A percentile compares a stretch with the other conserved stretches of the same genome.
Evolutionary conservation across 495 filamentous ascomycete species (phyloP).

Genomic region (Ramalina peruviana): DNA sequence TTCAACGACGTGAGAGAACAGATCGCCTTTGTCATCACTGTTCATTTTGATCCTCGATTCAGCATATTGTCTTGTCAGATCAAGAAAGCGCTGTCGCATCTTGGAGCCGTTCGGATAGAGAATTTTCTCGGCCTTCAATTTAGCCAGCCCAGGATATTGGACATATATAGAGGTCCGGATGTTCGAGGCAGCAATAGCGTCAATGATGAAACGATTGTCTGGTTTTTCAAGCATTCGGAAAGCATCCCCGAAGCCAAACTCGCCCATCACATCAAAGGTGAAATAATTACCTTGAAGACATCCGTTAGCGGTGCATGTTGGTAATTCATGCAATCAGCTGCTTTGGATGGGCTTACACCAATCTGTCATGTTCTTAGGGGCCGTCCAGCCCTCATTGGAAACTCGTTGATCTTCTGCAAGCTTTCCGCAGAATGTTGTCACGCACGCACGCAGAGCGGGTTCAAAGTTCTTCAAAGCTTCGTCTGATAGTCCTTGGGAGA

Average conservation of each 20-base stretch:
- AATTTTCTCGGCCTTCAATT: not conserved
- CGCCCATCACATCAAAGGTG: constrained; percentile 19
- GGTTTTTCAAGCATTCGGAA: constrained; percentile 4
- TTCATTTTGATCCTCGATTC: constrained; percentile 19
- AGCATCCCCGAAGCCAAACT: constrained; percentile 16
- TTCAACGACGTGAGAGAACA: constrained; percentile 45
- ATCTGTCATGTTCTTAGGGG: constrained; percentile 5
- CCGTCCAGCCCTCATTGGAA: constrained; percentile 1
- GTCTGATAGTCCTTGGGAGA: constrained; percentile 42
- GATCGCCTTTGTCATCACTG: constrained; percentile 48
- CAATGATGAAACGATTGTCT: constrained; percentile 15
- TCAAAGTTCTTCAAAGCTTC: constrained; percentile 38
- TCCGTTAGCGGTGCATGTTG: too few relatives aligned
- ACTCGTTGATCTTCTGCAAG: not conserved
- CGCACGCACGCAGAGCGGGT: constrained; percentile 31
- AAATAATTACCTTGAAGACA: constrained; percentile 1
- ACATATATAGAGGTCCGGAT: constrained; percentile 2
- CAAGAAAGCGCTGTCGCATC: not conserved
- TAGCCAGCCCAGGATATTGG: constrained; percentile 7
- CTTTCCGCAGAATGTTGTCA: constrained; percentile 14
- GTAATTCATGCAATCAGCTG: too few relatives aligned
- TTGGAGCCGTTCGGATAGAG: not conserved
- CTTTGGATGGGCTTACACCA: not conserved
- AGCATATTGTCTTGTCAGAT: not conserved
- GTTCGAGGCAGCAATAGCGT: constrained; percentile 8